phyloP scores from a whole-genome alignment of 2,329 filamentous ascomycete genomes.

The Fusarium dimerum region DNA sequence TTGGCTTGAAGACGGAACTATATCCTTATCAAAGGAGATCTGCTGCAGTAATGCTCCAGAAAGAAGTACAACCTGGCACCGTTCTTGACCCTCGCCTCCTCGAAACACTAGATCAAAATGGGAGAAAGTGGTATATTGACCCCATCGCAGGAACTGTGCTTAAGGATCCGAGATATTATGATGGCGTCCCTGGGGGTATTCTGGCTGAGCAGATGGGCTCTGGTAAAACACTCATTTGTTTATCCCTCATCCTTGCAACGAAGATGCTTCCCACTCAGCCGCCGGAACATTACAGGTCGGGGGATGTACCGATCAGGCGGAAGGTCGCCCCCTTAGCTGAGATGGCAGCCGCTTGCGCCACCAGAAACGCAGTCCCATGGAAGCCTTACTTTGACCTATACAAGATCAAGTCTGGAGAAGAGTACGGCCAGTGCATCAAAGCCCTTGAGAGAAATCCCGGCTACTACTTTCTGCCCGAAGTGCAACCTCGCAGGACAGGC shows the following conservation, averaged over 20 bases:
- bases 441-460: constrained; percentile 60
- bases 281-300: constrained; percentile 59
- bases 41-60: constrained; percentile 80
- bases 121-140: constrained; percentile 69
- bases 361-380: constrained; percentile 70
- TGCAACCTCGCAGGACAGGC: constrained; percentile 34
- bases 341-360: constrained; percentile 73
- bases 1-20: constrained; percentile 64
- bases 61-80: constrained; percentile 66
- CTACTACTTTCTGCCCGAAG: constrained; percentile 56
- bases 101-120: constrained; percentile 59
- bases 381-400: constrained; percentile 60
- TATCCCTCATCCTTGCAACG: constrained; percentile 76
- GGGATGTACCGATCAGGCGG: constrained; percentile 39
- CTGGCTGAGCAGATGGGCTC: constrained; percentile 78
- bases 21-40: constrained; percentile 81
- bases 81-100: constrained; percentile 75
- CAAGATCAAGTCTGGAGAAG: constrained; percentile 44
- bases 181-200: constrained; percentile 74
- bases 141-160: constrained; percentile 62
- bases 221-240: constrained; percentile 87
- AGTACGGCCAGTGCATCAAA: constrained; percentile 55
- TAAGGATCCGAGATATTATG: constrained; percentile 70
- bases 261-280: constrained; percentile 66
- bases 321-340: constrained; percentile 66